Conservation (phyloP, 345 rosid genomes). For the Hevea brasiliensis region DNA sequence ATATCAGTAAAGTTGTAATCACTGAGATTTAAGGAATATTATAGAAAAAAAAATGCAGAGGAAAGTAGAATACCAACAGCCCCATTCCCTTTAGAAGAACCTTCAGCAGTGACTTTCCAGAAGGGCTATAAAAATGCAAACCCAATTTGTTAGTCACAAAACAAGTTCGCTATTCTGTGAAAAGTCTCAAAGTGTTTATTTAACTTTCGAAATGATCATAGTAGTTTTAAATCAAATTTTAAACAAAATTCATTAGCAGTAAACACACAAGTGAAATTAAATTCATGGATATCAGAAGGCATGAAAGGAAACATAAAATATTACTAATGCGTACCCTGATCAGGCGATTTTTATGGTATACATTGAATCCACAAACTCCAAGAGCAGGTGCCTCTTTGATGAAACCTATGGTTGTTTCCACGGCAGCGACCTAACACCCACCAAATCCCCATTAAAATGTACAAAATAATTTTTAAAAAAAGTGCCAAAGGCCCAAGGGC, state of each 20-base stretch:
- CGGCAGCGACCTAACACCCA: slow-evolving; percentile 42
- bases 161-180: not conserved
- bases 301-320: slow-evolving; percentile 4
- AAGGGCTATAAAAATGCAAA: slow-evolving; percentile 62
- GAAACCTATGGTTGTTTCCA: slow-evolving; percentile 75
- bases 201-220: slow-evolving; percentile 9
- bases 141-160: slow-evolving; percentile 26
- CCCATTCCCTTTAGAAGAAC: slow-evolving; percentile 55
- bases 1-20: slow-evolving; percentile 22
- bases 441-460: slow-evolving; percentile 16
- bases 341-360: slow-evolving; percentile 92
- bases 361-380: slow-evolving; percentile 62
- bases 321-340: slow-evolving; percentile 58
- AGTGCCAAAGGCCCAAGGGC: not conserved
- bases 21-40: slow-evolving; percentile 15
- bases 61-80: slow-evolving; percentile 64
- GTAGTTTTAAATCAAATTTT: not conserved
- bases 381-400: slow-evolving; percentile 65
- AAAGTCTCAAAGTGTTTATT: not conserved
- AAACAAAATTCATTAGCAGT: not conserved
- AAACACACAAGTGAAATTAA: not conserved
- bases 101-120: slow-evolving; percentile 76
- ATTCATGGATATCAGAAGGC: not conserved
- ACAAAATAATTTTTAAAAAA: not conserved
- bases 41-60: slow-evolving; percentile 16